Conservation (phyloP, 2,329 filamentous ascomycete genomes). For the Hypoxylon sp. region DNA sequence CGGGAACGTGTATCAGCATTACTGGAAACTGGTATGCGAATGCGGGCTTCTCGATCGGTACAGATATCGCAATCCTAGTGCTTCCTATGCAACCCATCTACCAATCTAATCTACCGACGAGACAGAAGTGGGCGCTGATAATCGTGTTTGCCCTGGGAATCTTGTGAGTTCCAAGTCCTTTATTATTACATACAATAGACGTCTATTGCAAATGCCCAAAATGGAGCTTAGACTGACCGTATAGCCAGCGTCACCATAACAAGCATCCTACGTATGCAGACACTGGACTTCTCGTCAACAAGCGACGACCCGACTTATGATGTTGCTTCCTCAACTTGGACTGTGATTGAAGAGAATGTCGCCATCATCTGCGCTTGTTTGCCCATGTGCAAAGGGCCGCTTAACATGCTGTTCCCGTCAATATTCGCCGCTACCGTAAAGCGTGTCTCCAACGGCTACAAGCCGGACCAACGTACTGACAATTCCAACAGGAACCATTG, state of each 20-base stretch:
- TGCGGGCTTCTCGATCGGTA: constrained; percentile 63
- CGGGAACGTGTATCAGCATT: constrained; percentile 62
- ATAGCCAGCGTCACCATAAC: constrained; percentile 56
- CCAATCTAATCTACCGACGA: constrained; percentile 59
- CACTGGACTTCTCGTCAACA: constrained; percentile 57
- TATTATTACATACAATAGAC: neutral
- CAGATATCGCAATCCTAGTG: constrained; percentile 62
- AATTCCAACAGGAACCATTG: constrained; percentile 51
- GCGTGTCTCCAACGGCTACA: constrained; percentile 19
- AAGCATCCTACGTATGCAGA: constrained; percentile 60
- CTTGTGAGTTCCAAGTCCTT: constrained; percentile 56
- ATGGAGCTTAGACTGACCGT: constrained; percentile 6
- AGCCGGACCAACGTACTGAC: constrained; percentile 31
- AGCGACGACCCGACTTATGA: constrained; percentile 56
- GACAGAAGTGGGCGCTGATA: constrained; percentile 61
- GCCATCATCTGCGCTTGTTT: constrained; percentile 59
- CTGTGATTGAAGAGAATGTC: constrained; percentile 58
- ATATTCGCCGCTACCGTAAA: constrained; percentile 48
- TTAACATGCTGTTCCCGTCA: constrained; percentile 56
- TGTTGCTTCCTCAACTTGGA: constrained; percentile 58
- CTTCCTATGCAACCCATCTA: constrained; percentile 66
- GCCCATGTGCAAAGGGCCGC: constrained; percentile 59
- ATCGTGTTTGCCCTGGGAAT: constrained; percentile 61
- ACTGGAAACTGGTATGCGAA: constrained; percentile 66
- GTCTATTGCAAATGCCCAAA: no score